These are phyloP conservation scores for Nemania abortiva DNA, from an alignment of 2,329 filamentous ascomycete species.

Conservation along the genomic window DNA sequence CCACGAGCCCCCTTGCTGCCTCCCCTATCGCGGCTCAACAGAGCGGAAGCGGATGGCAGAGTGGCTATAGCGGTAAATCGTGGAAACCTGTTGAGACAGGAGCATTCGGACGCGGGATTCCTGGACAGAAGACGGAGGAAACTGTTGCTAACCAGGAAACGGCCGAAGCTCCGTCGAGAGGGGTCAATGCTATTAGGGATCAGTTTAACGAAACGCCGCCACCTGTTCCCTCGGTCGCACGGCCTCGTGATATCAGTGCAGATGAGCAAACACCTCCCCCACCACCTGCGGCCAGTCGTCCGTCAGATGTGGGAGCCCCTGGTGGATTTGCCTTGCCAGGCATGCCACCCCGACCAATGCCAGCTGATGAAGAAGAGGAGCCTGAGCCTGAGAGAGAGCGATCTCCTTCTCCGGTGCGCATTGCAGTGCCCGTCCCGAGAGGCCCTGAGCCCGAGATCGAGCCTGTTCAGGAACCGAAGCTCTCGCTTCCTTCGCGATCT, in stretches of 20 bases:
- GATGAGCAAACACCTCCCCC: slow-evolving; percentile 70
- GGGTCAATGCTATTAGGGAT: slow-evolving; percentile 81
- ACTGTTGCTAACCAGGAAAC: slow-evolving; percentile 59
- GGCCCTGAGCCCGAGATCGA: slow-evolving; percentile 66
- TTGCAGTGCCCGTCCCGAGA: slow-evolving; percentile 86
- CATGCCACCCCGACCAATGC: slow-evolving; percentile 71
- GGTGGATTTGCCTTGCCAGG: slow-evolving; percentile 84
- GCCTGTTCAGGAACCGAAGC: slow-evolving; percentile 63
- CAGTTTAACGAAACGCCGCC: slow-evolving; percentile 83
- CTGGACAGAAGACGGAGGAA: slow-evolving; percentile 74
- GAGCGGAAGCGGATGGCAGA: slow-evolving; percentile 84
- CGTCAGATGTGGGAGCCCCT: slow-evolving; percentile 61
- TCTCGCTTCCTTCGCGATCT: slow-evolving; percentile 72
- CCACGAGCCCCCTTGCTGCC: slow-evolving; percentile 58
- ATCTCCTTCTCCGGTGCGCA: slow-evolving; percentile 80
- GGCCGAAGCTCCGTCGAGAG: slow-evolving; percentile 69
- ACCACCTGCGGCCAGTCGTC: slow-evolving; percentile 71
- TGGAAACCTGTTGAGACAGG: slow-evolving; percentile 88
- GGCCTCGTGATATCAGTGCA: slow-evolving; percentile 39
- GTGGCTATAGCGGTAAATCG: slow-evolving; percentile 87
- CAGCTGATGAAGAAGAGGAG: slow-evolving; percentile 68
- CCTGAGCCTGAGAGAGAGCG: slow-evolving; percentile 55
- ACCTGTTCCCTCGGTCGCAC: slow-evolving; percentile 62
- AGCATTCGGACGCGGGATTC: slow-evolving; percentile 73
- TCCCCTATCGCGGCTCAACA: slow-evolving; percentile 73